Evolutionary conservation across 2,329 filamentous ascomycete species (phyloP), one percentile per base, ranked within the genome.

Genomic region (Coccinonectria pachysandricola): DNA sequence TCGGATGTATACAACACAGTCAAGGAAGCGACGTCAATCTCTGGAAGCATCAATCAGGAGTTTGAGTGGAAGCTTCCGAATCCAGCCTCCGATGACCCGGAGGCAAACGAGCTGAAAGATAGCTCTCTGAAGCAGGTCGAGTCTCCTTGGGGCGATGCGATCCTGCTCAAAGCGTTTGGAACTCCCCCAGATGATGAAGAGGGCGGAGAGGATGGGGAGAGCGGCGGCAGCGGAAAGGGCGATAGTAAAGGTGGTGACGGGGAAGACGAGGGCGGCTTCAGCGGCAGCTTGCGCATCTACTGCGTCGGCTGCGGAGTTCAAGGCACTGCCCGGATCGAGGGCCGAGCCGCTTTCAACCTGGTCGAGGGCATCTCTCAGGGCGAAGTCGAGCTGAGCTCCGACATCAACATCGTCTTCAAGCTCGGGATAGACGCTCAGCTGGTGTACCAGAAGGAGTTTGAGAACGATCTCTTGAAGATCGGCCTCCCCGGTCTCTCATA

Each of bases 291-390:
- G 23, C 41, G 49, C 35, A 25, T 51, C 20, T 52, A 39, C 32
- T 53, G 50, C 20, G 50, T 52, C 16, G 42, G 38, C 18, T 53
- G 49, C 26, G 48, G 48, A 13, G 39, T 48, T 5, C 35, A 36
- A 3, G 52, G 50, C 10, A 38, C 29, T 8, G 44, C 42, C 9
- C 35, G 38, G 7, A 26, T 52, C 16, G 38, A 43, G 1, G 49
- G 48, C 19, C 35, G 37, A n/a, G 46, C 43, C 15, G 31, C 39
- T 8, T 48, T 41, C 31, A 40, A 34, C 12, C 38, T 41, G 2
- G 17, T 44, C 7, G 37, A 37, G 8, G 46, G 45, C 24, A 35
- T 51, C 31, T 37, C 36, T 12, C 24, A 42, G 36, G 48, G 42
- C 27, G 25, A 37, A 17, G 28, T 52, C 17, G 40, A 46, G 19